Evolutionary conservation across 768 basidiomycete species (phyloP).

Genomic region (Trametes cingulata): DNA sequence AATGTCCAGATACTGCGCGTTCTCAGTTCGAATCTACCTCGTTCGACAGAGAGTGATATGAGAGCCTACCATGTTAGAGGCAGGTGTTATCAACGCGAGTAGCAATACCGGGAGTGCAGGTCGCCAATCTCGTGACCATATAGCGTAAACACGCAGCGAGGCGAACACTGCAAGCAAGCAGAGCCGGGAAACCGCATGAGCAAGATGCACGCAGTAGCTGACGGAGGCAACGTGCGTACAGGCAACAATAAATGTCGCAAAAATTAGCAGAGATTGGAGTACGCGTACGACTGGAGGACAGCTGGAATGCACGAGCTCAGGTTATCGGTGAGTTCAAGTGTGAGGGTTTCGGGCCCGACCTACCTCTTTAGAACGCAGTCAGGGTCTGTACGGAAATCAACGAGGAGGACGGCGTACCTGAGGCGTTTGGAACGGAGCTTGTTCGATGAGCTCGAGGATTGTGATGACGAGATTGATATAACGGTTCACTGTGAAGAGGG

Average conservation of each 20-base stretch:
- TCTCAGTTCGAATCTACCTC: neutral
- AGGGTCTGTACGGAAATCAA: neutral
- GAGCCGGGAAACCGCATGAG: too few relatives aligned
- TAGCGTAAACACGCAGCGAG: slow-evolving; percentile 23
- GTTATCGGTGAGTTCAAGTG: neutral
- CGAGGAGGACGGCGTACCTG: slow-evolving; percentile 40
- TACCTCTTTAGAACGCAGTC: neutral
- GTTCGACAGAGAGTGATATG: neutral
- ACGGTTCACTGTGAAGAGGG: slow-evolving; percentile 24
- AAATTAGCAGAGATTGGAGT: slow-evolving; percentile 10
- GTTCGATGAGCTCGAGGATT: slow-evolving; percentile 20
- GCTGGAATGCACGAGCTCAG: neutral
- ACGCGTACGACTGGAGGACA: slow-evolving; percentile 20
- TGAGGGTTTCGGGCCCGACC: too few relatives aligned
- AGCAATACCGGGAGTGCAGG: slow-evolving; percentile 19
- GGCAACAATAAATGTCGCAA: slow-evolving; percentile 15
- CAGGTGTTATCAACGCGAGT: slow-evolving; percentile 19
- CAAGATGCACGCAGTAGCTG: too few relatives aligned
- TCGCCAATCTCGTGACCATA: slow-evolving; percentile 23
- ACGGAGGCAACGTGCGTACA: neutral
- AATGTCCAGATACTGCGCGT: slow-evolving; percentile 10
- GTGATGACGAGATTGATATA: slow-evolving; percentile 24
- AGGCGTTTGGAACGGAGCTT: slow-evolving; percentile 38
- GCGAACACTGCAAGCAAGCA: slow-evolving; percentile 14
- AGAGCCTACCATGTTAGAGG: slow-evolving; percentile 12